phyloP scores from a whole-genome alignment of 192 early-diverging fungal genomes.

The Chytriomyces sp. region DNA sequence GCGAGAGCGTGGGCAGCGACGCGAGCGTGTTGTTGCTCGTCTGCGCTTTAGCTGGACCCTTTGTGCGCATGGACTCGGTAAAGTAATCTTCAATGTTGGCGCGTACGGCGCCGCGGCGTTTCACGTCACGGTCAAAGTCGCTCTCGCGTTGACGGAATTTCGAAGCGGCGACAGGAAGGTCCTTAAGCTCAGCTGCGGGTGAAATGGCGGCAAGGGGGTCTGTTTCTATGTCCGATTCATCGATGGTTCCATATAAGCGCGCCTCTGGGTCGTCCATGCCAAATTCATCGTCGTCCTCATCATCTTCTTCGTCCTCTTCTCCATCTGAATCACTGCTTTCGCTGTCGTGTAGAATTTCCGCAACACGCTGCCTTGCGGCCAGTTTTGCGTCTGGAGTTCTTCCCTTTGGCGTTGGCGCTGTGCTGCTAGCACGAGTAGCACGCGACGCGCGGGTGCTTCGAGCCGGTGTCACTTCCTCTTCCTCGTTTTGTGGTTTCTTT shows the following conservation, averaged over 20 bases:
- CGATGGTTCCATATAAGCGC: neutral
- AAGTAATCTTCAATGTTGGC: slow-evolving; percentile 69
- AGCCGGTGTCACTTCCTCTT: no score
- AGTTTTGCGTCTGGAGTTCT: slow-evolving; percentile 8
- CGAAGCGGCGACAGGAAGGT: slow-evolving; percentile 23
- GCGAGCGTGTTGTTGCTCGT: slow-evolving; percentile 84
- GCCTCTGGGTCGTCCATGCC: slow-evolving; percentile 24
- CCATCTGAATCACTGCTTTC: slow-evolving; percentile 14
- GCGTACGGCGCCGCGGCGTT: slow-evolving; percentile 43
- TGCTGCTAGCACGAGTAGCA: no score
- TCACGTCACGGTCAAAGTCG: slow-evolving; percentile 35
- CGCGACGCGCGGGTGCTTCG: neutral
- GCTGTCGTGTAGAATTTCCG: neutral
- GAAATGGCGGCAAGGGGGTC: neutral
- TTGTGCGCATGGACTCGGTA: slow-evolving; percentile 60
- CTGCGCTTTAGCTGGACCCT: slow-evolving; percentile 48
- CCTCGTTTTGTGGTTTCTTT: no score
- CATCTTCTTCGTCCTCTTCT: slow-evolving; percentile 35
- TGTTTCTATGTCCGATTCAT: neutral
- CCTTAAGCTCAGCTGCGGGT: slow-evolving; percentile 25
- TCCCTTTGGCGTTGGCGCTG: neutral
- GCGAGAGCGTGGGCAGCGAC: slow-evolving; percentile 74
- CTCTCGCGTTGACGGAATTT: slow-evolving; percentile 25
- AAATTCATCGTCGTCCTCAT: slow-evolving; percentile 37
- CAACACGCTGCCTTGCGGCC: neutral